phyloP scores from a whole-genome alignment of 2,329 filamentous ascomycete genomes.

The Colletotrichum horii region DNA sequence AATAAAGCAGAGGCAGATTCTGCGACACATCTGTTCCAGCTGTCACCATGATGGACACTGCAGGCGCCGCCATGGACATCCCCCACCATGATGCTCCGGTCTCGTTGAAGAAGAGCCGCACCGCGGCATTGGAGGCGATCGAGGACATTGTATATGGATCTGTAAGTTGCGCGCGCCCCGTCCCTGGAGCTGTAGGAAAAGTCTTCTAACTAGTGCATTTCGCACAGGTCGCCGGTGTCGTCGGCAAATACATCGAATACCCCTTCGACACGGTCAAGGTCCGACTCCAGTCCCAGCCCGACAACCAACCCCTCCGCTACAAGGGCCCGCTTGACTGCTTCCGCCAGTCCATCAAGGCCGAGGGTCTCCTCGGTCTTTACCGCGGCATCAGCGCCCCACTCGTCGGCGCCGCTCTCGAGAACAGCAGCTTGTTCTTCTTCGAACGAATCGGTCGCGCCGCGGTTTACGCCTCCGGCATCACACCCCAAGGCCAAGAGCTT shows the following conservation, averaged over 20 bases:
- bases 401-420: conserved; percentile 90
- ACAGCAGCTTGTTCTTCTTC: conserved; percentile 90
- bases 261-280: conserved; percentile 99
- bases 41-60: conserved; percentile 14
- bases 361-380: conserved; percentile 85
- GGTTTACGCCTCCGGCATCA: conserved; percentile 59
- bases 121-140: conserved; percentile 67
- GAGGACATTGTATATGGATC: conserved; percentile 93
- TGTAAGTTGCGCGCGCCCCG: conserved; percentile 50
- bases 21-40: not conserved
- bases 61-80: conserved; percentile 19
- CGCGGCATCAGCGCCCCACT: conserved; percentile 92
- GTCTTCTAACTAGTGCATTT: not conserved
- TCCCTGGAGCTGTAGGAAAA: not conserved
- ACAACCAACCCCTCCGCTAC: conserved; percentile 81
- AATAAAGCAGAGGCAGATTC: not conserved
- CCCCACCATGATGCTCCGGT: conserved; percentile 19
- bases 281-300: conserved; percentile 92
- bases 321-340: conserved; percentile 92
- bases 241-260: conserved; percentile 96
- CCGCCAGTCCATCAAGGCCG: conserved; percentile 78
- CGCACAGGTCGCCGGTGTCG: conserved; percentile 75
- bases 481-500: conserved; percentile 61
- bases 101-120: conserved; percentile 24
- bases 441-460: conserved; percentile 76